Evolutionary conservation across 2,329 filamentous ascomycete species (phyloP).

Genomic region (Drechslerella stenobrocha): DNA sequence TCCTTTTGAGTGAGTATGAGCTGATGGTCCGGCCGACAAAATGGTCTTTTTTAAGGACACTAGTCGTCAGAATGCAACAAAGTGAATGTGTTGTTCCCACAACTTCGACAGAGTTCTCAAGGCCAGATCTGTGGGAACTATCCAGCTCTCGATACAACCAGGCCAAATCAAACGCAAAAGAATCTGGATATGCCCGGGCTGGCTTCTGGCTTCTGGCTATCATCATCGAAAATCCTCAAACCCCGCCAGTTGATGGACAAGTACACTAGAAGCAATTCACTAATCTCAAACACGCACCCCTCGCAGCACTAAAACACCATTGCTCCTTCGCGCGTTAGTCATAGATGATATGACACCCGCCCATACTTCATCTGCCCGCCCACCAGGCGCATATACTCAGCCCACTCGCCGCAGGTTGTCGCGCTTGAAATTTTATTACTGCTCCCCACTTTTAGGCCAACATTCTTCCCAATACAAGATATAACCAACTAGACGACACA

Average conservation of each 20-base stretch:
- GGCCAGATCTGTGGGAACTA: too few relatives aligned
- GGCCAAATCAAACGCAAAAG: too few relatives aligned
- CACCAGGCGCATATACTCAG: conserved; percentile 24
- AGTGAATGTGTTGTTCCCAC: too few relatives aligned
- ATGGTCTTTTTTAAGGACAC: too few relatives aligned
- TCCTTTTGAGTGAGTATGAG: background rate
- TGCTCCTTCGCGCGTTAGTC: conserved; percentile 10
- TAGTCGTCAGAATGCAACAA: too few relatives aligned
- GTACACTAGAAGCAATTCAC: background rate
- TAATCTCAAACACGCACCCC: conserved; percentile 19
- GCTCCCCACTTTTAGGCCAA: conserved; percentile 16
- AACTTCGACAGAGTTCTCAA: too few relatives aligned
- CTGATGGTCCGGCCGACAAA: too few relatives aligned
- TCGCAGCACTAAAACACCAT: conserved; percentile 32
- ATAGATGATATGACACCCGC: conserved; percentile 10
- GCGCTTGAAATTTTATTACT: conserved; percentile 6
- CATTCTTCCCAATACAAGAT: too few relatives aligned
- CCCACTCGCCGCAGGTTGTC: conserved; percentile 5
- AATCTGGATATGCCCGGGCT: too few relatives aligned
- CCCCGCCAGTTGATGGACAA: background rate
- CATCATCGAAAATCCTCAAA: background rate
- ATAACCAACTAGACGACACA: too few relatives aligned
- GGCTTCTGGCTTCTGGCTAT: too few relatives aligned
- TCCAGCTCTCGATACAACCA: too few relatives aligned
- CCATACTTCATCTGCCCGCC: conserved; percentile 8